These are phyloP conservation scores for Fusarium beomiforme DNA, from an alignment of 2,329 filamentous ascomycete species.

Conservation along the genomic window DNA sequence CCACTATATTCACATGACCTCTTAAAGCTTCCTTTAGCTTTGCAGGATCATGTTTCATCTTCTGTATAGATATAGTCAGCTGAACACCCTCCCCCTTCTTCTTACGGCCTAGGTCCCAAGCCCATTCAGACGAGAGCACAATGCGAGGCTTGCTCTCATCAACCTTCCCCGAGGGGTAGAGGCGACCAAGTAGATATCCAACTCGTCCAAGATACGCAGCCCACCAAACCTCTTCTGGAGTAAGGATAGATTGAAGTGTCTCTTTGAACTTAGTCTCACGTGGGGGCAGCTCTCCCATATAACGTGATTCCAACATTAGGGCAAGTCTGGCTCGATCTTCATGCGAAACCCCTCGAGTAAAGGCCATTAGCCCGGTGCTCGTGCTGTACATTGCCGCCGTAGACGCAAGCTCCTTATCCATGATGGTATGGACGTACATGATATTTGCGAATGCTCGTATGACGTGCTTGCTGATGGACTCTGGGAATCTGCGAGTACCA, in stretches of 20 bases:
- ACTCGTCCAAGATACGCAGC: constrained; percentile 18
- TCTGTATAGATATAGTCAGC: constrained; percentile 18
- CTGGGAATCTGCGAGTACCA: constrained; percentile 7
- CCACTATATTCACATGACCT: constrained; percentile 21
- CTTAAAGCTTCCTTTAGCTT: constrained; percentile 14
- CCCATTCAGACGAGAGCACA: constrained; percentile 21
- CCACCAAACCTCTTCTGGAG: constrained; percentile 26
- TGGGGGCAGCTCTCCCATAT: constrained; percentile 25
- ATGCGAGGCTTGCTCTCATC: constrained; percentile 20
- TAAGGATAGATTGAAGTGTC: constrained; percentile 11
- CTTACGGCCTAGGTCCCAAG: constrained; percentile 10
- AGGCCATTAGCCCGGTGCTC: constrained; percentile 13
- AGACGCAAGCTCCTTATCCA: constrained; percentile 25
- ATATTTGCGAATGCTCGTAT: constrained; percentile 14
- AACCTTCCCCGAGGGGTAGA: constrained; percentile 11
- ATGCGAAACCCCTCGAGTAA: constrained; percentile 17
- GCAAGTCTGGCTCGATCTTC: constrained; percentile 19
- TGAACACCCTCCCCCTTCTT: constrained; percentile 5
- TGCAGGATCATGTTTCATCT: constrained; percentile 13
- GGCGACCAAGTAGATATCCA: constrained; percentile 14
- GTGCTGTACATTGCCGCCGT: constrained; percentile 23
- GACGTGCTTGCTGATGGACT: constrained; percentile 8
- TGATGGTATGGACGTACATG: constrained; percentile 17
- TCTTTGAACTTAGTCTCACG: constrained; percentile 14
- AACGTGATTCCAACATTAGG: constrained; percentile 20